A percentile compares a stretch with the other conserved stretches of the same genome.
Conservation (phyloP, 805 yeast genomes). For the Starmerella etchellsii region DNA sequence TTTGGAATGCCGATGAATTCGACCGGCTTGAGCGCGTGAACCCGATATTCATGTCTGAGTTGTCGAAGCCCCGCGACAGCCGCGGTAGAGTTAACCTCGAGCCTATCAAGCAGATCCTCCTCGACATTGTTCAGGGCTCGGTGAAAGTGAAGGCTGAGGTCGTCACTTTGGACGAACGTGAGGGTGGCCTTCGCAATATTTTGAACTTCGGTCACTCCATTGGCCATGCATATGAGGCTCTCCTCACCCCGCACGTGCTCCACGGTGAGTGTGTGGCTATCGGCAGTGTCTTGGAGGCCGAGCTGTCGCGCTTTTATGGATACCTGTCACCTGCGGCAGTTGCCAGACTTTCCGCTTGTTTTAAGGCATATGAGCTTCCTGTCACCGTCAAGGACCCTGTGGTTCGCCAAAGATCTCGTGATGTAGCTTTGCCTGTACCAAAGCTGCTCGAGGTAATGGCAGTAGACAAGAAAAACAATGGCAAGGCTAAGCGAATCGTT, state of each 20-base stretch:
- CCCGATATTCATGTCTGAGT: constrained; percentile 51
- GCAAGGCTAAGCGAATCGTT: constrained; percentile 77
- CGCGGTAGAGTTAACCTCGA: constrained; percentile 48
- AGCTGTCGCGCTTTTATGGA: constrained; percentile 82
- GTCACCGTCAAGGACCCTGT: constrained; percentile 59
- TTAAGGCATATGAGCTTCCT: constrained; percentile 79
- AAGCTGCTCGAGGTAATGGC: constrained; percentile 71
- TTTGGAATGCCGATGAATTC: constrained; percentile 88
- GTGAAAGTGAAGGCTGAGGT: constrained; percentile 87
- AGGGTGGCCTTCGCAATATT: constrained; percentile 82
- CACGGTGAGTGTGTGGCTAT: constrained; percentile 99
- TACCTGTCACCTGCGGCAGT: constrained; percentile 85
- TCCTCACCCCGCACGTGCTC: constrained; percentile 85
- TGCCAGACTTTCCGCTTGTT: constrained; percentile 71
- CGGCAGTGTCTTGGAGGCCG: constrained; percentile 92
- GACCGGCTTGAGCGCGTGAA: constrained; percentile 70
- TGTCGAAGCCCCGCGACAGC: constrained; percentile 35
- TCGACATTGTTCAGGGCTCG: constrained; percentile 70
- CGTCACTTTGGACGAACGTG: constrained; percentile 87
- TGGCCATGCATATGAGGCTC: constrained; percentile 98
- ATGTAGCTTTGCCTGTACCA: constrained; percentile 66
- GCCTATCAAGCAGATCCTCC: constrained; percentile 58
- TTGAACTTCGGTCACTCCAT: constrained; percentile 93
- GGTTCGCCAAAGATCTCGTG: constrained; percentile 54
- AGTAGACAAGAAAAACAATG: constrained; percentile 93